These are phyloP conservation scores for Aspergillus sp. DNA, from an alignment of 2,329 filamentous ascomycete genomes.

Conservation along the genomic window DNA sequence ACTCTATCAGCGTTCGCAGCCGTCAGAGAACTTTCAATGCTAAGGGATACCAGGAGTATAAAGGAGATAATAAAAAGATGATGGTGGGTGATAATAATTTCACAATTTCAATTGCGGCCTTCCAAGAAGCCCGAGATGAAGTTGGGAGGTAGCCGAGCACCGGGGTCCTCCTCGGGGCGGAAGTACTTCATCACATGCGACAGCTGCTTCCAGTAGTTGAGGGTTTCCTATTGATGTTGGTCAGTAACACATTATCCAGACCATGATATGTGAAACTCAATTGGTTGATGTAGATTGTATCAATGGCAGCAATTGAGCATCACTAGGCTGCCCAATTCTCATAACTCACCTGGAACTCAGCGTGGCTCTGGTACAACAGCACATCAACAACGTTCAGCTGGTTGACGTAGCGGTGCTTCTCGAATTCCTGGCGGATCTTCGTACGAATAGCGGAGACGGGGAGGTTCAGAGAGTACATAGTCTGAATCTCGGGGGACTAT, in stretches of 20 bases:
- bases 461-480: constrained; percentile 91
- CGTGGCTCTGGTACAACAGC: constrained; percentile 83
- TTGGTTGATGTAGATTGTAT: no score
- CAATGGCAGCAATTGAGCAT: neutral
- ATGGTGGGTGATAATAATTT: constrained; percentile 25
- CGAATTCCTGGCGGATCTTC: constrained; percentile 94
- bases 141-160: constrained; percentile 73
- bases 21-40: constrained; percentile 21
- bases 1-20: constrained; percentile 26
- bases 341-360: constrained; percentile 80
- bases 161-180: constrained; percentile 79
- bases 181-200: constrained; percentile 97
- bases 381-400: constrained; percentile 88
- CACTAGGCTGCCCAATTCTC: neutral
- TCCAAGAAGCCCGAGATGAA: constrained; percentile 96
- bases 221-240: constrained; percentile 69
- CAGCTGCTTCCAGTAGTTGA: constrained; percentile 99
- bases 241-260: constrained; percentile 5
- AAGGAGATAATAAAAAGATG: constrained; percentile 18
- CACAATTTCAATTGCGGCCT: constrained; percentile 58
- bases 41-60: constrained; percentile 19
- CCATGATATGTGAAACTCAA: neutral
- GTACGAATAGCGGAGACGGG: constrained; percentile 86
- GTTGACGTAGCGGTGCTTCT: constrained; percentile 89
- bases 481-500: constrained; percentile 94